Evolutionary conservation across 441 rosid species (phyloP).

Genomic region (Euphorbia corollata): DNA sequence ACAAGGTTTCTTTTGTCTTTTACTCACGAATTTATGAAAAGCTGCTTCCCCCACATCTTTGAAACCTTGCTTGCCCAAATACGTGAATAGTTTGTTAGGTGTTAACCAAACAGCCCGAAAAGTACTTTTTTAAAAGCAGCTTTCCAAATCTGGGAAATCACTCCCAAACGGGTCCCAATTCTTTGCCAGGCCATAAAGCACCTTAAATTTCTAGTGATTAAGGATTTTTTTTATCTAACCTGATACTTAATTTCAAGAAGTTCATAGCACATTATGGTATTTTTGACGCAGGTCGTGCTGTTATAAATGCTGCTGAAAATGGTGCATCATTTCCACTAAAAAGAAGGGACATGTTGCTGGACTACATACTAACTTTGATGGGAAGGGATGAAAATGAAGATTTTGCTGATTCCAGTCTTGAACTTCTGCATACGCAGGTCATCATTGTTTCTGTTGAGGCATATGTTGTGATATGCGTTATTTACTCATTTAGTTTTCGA

Average conservation of each 20-base stretch:
- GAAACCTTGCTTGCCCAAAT: too few species aligned
- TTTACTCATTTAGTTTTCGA: constrained; percentile 15
- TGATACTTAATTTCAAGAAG: constrained; percentile 16
- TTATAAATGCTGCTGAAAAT: constrained; percentile 85
- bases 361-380: constrained; percentile 92
- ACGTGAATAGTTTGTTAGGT: too few species aligned
- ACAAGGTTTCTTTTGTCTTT: too few species aligned
- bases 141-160: too few species aligned
- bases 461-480: not conserved
- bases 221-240: constrained; percentile 5
- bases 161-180: not conserved
- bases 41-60: too few species aligned
- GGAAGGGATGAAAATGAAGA: constrained; percentile 82
- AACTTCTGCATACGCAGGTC: constrained; percentile 86
- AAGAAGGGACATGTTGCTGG: constrained; percentile 82
- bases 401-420: constrained; percentile 87
- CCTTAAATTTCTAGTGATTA: constrained; percentile 2
- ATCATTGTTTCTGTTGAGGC: not conserved
- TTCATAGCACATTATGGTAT: constrained; percentile 12
- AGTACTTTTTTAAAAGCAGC: too few species aligned
- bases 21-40: too few species aligned
- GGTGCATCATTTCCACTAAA: constrained; percentile 86
- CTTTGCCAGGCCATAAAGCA: not conserved
- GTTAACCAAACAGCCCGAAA: too few species aligned
- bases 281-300: constrained; percentile 73